A percentile compares a stretch with the other conserved stretches of the same genome.
phyloP scores from a whole-genome alignment of 2,329 filamentous ascomycete genomes.

The Beauveria australis region DNA sequence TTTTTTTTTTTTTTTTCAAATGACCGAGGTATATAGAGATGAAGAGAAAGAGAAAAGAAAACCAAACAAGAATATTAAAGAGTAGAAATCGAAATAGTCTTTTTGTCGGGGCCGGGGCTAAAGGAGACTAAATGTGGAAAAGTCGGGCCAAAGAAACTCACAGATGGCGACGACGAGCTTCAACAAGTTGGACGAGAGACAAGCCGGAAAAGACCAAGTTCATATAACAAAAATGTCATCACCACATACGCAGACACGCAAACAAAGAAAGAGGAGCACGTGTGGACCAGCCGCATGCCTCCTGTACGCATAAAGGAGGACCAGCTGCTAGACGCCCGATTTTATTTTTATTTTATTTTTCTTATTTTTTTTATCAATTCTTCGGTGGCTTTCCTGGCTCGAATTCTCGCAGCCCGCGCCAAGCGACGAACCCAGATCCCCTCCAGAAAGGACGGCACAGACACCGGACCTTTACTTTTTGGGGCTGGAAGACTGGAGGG shows the following conservation, averaged over 20 bases:
- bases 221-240: background rate
- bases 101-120: background rate
- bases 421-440: constrained; percentile 8
- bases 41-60: background rate
- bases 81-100: background rate
- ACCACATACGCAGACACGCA: background rate
- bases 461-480: background rate
- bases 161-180: background rate
- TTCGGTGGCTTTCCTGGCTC: background rate
- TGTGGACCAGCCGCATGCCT: constrained; percentile 7
- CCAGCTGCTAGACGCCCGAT: background rate
- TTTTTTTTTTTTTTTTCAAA: background rate
- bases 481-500: background rate
- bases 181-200: no score
- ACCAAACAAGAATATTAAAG: background rate
- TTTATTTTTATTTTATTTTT: background rate
- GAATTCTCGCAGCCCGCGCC: background rate
- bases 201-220: background rate
- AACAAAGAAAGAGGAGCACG: background rate
- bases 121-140: background rate
- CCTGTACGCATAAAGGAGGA: background rate
- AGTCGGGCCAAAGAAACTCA: background rate
- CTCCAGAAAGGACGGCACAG: background rate
- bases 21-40: background rate
- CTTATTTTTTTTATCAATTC: background rate